Evolutionary conservation across 768 basidiomycete genomes (phyloP).

Genomic region (Leccinellum albellum): DNA sequence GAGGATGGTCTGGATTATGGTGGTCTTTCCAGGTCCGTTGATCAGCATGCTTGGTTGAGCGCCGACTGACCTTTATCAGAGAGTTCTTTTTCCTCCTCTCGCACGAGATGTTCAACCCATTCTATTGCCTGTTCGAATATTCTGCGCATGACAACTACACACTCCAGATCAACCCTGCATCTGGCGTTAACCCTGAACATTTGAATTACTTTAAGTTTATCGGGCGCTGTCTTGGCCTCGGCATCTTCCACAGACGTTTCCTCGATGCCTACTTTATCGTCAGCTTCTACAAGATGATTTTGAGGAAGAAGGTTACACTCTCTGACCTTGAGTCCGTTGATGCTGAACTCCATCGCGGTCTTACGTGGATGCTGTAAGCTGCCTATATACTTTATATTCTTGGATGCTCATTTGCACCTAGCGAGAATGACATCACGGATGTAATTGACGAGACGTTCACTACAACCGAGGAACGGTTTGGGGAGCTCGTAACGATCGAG

Average conservation of each 20-base stretch:
- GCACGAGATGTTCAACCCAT: slow-evolving; percentile 99
- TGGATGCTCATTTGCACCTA: slow-evolving; percentile 30
- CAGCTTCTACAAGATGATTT: slow-evolving; percentile 99
- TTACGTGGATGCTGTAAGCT: slow-evolving; percentile 98
- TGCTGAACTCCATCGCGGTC: slow-evolving; percentile 87
- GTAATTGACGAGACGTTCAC: slow-evolving; percentile 98
- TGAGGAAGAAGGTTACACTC: slow-evolving; percentile 95
- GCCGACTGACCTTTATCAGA: slow-evolving; percentile 40
- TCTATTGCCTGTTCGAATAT: slow-evolving; percentile 99
- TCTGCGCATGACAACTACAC: slow-evolving; percentile 99
- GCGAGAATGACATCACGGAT: slow-evolving; percentile 97
- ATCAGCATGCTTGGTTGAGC: neutral
- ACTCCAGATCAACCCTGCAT: slow-evolving; percentile 97
- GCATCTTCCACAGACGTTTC: slow-evolving; percentile 99
- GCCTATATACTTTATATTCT: neutral
- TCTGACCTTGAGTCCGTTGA: slow-evolving; percentile 96
- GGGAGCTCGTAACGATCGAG: slow-evolving; percentile 96
- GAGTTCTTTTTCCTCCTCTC: slow-evolving; percentile 99
- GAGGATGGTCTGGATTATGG: slow-evolving; percentile 99
- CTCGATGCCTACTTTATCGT: slow-evolving; percentile 99
- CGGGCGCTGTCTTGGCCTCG: slow-evolving; percentile 89
- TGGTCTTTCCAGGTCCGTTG: slow-evolving; percentile 83
- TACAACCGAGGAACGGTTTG: slow-evolving; percentile 95
- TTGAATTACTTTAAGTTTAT: slow-evolving; percentile 99
- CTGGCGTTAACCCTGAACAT: slow-evolving; percentile 97